Conservation (phyloP, 2,329 filamentous ascomycete genomes). For the Colletotrichum caudatum region DNA sequence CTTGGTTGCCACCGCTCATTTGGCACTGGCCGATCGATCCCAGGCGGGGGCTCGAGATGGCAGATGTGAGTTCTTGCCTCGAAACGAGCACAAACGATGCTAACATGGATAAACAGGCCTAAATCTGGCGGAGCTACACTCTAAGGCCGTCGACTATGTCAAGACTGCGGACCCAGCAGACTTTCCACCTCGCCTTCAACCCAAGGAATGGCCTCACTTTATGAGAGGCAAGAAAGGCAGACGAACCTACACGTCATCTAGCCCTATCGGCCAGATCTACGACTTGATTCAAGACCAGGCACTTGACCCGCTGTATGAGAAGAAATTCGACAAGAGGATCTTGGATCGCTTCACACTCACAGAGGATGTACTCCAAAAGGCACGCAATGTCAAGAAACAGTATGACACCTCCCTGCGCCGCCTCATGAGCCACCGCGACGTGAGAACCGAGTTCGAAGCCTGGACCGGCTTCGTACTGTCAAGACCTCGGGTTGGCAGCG, state of each 20-base stretch:
- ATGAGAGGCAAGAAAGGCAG: conserved; percentile 76
- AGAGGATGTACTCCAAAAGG: conserved; percentile 67
- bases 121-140: conserved; percentile 83
- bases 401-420: conserved; percentile 84
- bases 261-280: conserved; percentile 84
- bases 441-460: conserved; percentile 90
- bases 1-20: conserved; percentile 83
- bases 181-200: conserved; percentile 72
- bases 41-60: conserved; percentile 72
- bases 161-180: conserved; percentile 86
- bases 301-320: conserved; percentile 79
- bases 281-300: conserved; percentile 76
- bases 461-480: conserved; percentile 88
- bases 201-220: conserved; percentile 82
- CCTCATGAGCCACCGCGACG: conserved; percentile 86
- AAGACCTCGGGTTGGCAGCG: conserved; percentile 76
- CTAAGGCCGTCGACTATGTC: conserved; percentile 91
- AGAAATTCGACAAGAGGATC: conserved; percentile 82
- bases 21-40: conserved; percentile 78
- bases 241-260: conserved; percentile 74
- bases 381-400: conserved; percentile 74
- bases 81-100: not conserved
- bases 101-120: conserved; percentile 60
- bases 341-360: conserved; percentile 69
- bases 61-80: conserved; percentile 68